phyloP scores from a whole-genome alignment of 73 alveolate species.

The Paramecium caudatum region DNA sequence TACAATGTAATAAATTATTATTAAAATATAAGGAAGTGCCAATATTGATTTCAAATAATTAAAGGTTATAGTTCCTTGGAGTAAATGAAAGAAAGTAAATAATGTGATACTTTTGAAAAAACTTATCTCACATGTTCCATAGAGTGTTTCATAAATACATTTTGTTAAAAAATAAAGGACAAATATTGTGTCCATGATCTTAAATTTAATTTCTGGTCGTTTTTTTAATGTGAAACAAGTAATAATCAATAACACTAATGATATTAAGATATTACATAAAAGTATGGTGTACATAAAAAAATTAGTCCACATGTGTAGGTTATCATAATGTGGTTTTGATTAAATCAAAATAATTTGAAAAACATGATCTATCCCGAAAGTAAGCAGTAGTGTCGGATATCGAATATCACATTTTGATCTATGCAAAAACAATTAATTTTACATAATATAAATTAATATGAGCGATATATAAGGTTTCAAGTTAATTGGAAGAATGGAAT shows the following conservation, averaged over 20 bases:
- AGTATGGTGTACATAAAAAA: background rate
- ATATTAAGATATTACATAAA: background rate
- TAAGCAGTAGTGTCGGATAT: background rate
- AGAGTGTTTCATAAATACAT: background rate
- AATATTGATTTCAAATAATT: background rate
- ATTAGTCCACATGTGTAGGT: background rate
- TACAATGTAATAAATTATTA: background rate
- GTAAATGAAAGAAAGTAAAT: background rate
- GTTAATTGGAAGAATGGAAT: no score
- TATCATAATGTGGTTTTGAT: background rate
- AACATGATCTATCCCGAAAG: background rate
- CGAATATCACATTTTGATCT: slow-evolving; percentile 17
- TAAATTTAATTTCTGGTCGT: background rate
- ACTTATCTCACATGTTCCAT: background rate
- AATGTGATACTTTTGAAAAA: background rate
- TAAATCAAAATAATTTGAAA: background rate
- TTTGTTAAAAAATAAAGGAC: background rate
- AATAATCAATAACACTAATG: no score
- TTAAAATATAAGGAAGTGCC: background rate
- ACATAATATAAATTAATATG: no score
- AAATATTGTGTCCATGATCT: background rate
- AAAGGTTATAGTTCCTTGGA: background rate
- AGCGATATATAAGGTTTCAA: no score
- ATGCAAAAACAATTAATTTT: no score
- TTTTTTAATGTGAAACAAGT: no score